Percentiles rank a stretch among this genome's conserved stretches.
These are phyloP conservation scores for Aspergillus cejpii DNA, from an alignment of 2,329 filamentous ascomycete species.

Conservation along the genomic window DNA sequence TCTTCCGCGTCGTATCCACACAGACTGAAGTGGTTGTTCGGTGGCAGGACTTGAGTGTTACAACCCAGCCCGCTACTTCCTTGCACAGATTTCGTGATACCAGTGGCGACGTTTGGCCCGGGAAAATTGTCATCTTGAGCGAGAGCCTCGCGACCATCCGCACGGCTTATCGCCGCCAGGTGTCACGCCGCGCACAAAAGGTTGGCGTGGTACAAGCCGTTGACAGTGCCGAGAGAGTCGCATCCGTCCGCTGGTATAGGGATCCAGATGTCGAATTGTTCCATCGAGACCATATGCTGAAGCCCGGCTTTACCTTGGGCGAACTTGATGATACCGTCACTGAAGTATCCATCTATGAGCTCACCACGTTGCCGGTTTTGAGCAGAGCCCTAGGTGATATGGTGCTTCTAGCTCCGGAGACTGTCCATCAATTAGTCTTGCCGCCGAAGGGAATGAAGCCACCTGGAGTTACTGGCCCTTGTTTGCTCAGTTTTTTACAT, in stretches of 20 bases:
- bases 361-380: slow-evolving; percentile 46
- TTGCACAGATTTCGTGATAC: slow-evolving; percentile 28
- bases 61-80: slow-evolving; percentile 41
- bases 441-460: background rate
- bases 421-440: slow-evolving; percentile 12
- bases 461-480: slow-evolving; percentile 6
- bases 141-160: slow-evolving; percentile 28
- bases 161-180: background rate
- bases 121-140: slow-evolving; percentile 48
- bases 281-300: slow-evolving; percentile 29
- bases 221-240: slow-evolving; percentile 51
- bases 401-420: slow-evolving; percentile 43
- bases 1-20: slow-evolving; percentile 48
- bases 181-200: slow-evolving; percentile 34
- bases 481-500: slow-evolving; percentile 12
- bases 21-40: slow-evolving; percentile 48
- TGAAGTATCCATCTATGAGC: slow-evolving; percentile 55
- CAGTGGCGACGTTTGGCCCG: slow-evolving; percentile 54
- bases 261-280: slow-evolving; percentile 34
- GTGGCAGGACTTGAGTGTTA: slow-evolving; percentile 54
- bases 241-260: slow-evolving; percentile 50
- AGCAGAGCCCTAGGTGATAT: slow-evolving; percentile 48
- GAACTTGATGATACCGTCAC: slow-evolving; percentile 38
- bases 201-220: slow-evolving; percentile 54
- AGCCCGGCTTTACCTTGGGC: slow-evolving; percentile 42